These are phyloP conservation scores for Clavispora asparagi DNA, from an alignment of 805 yeast species.

Conservation along the genomic window DNA sequence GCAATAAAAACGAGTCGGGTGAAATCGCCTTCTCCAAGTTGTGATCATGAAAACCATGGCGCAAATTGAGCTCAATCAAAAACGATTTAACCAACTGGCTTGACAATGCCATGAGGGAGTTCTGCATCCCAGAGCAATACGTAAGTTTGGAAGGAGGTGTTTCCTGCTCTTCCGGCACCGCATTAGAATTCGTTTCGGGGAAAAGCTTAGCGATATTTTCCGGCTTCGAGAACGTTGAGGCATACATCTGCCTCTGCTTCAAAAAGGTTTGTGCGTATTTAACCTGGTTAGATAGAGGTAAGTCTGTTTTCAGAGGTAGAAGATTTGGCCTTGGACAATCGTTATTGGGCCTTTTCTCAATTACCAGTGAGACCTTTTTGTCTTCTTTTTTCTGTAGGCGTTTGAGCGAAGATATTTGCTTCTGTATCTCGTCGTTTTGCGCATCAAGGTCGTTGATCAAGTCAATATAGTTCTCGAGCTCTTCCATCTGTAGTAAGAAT, in stretches of 20 bases:
- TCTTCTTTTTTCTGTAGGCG: background rate
- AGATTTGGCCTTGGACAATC: background rate
- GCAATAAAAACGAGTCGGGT: conserved; percentile 8
- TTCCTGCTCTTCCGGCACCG: background rate
- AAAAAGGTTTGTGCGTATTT: conserved; percentile 9
- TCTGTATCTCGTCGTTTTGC: conserved; percentile 7
- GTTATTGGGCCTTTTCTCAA: background rate
- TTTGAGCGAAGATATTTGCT: conserved; percentile 7
- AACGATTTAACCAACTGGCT: conserved; percentile 21
- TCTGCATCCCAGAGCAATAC: conserved; percentile 17
- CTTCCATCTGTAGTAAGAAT: conserved; percentile 8
- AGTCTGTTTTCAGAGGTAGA: background rate
- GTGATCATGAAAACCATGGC: conserved; percentile 13
- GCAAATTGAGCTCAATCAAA: conserved; percentile 25
- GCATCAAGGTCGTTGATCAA: conserved; percentile 12
- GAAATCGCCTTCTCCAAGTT: background rate
- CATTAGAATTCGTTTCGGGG: background rate
- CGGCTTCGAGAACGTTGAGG: conserved; percentile 7
- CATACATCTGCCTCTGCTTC: conserved; percentile 8
- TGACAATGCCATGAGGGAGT: conserved; percentile 19
- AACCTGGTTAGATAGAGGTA: background rate
- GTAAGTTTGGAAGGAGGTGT: conserved; percentile 4
- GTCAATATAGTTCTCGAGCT: conserved; percentile 10
- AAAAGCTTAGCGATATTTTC: conserved; percentile 9
- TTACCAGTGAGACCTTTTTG: background rate